These are phyloP conservation scores for Inga leiocalycina DNA, from an alignment of 306 rosid genomes.

Conservation along the genomic window DNA sequence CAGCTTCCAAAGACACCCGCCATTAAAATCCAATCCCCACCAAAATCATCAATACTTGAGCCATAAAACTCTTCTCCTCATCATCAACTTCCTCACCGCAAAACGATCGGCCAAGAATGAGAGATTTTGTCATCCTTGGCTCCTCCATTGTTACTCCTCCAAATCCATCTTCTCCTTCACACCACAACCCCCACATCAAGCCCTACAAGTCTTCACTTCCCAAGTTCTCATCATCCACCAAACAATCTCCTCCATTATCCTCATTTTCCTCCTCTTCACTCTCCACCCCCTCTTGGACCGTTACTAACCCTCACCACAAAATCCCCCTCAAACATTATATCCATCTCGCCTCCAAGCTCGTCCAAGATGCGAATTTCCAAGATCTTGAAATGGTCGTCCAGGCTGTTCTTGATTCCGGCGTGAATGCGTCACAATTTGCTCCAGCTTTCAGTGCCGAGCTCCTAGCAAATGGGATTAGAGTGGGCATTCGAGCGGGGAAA, in stretches of 20 bases:
- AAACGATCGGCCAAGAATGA: conserved; percentile 64
- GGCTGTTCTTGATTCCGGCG: conserved; percentile 50
- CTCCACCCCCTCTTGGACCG: conserved; percentile 31
- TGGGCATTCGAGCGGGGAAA: conserved; percentile 49
- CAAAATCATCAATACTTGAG: conserved; percentile 18
- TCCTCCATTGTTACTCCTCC: conserved; percentile 56
- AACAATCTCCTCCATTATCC: conserved; percentile 19
- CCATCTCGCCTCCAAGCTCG: conserved; percentile 60
- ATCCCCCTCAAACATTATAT: conserved; percentile 46
- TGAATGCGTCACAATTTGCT: conserved; percentile 41
- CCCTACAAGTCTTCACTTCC: conserved; percentile 44
- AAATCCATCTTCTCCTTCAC: conserved; percentile 33
- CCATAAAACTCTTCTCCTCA: neutral
- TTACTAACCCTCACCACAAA: conserved; percentile 31
- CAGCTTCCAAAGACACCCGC: conserved; percentile 6
- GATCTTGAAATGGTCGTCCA: conserved; percentile 52
- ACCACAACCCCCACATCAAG: conserved; percentile 34
- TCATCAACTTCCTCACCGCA: neutral
- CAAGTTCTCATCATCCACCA: conserved; percentile 40
- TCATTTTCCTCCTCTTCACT: conserved; percentile 42
- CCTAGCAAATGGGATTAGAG: conserved; percentile 50
- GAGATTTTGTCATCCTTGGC: conserved; percentile 64
- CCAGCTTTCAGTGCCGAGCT: conserved; percentile 50
- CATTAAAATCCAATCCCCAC: conserved; percentile 49
- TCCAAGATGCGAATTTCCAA: conserved; percentile 50